Evolutionary conservation across 768 basidiomycete species (phyloP).

Genomic region (Tricholoma saponaceum): DNA sequence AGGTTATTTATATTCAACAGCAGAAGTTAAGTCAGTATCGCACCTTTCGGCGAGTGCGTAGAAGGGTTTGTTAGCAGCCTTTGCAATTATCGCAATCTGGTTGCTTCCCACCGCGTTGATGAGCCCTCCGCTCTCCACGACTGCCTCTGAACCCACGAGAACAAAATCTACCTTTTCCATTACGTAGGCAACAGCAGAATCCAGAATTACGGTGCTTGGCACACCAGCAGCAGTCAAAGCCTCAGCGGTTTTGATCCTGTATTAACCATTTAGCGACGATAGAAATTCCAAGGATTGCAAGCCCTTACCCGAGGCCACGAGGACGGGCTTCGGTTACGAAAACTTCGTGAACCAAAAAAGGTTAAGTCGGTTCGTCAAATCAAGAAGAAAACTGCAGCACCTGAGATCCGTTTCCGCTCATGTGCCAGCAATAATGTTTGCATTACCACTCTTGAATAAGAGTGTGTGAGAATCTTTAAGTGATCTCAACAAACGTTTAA

Average conservation of each 20-base stretch:
- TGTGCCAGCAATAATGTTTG: conserved; percentile 89
- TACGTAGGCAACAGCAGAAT: conserved; percentile 94
- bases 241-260: conserved; percentile 88
- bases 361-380: conserved; percentile 8
- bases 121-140: conserved; percentile 93
- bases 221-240: conserved; percentile 85
- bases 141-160: conserved; percentile 95
- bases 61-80: conserved; percentile 91
- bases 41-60: conserved; percentile 93
- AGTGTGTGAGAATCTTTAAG: conserved; percentile 89
- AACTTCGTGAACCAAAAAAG: conserved; percentile 39
- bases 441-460: conserved; percentile 94
- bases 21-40: conserved; percentile 11
- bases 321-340: conserved; percentile 97
- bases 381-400: conserved; percentile 25
- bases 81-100: conserved; percentile 95
- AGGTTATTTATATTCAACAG: conserved; percentile 18
- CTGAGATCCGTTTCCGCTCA: conserved; percentile 86
- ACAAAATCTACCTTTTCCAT: conserved; percentile 97
- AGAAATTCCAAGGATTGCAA: conserved; percentile 14
- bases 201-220: conserved; percentile 90
- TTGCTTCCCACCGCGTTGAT: conserved; percentile 94
- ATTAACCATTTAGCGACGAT: conserved; percentile 6
- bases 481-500: conserved; percentile 6
- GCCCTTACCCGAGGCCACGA: conserved; percentile 75